Base-by-base conservation (phyloP, 352 stramenopile genomes). In the Phytopythium boreale region DNA sequence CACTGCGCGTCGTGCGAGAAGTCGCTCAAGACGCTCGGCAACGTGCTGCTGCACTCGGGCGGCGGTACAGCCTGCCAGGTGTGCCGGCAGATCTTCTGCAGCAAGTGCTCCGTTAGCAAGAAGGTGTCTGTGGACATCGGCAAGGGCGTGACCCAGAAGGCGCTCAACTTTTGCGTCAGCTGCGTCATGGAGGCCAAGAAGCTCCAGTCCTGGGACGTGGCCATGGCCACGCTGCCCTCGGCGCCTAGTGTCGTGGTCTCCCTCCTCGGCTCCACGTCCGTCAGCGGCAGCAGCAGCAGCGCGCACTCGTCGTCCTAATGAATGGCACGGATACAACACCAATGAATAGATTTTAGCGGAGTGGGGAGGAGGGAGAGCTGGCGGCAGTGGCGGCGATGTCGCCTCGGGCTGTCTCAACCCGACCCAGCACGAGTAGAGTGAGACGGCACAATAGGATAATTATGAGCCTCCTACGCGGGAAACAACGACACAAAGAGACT, bases 101-200 rank as follows among this genome's bases (percentile, higher is more conserved):
- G 70, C 55, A 82, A 81, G 59, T 90, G 80, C 60, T 74, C 71
- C 0, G 69, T 90, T 10, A 74, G 76, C 62, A 87, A 86, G 64
- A 70, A 71, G 26, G 44, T 79, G 39, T 65, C 65, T 8, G 62
- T 82, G 36, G 74, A 77, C 26, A 47, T 79, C 17, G 44, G 67
- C 19, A 76, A 76, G 34, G 74, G 73, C 1, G 69, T 79, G 36
- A 79, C 74, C 10, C 77, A 80, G 43, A 80, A 80, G 34, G 59
- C 64, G 47, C 70, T 90, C 24, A 63, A 75, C 15, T 92, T 90
- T 56, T 92, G 82, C 63, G 66, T 80, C 24, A 70, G 56, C 22
- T 91, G 82, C 70, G 75, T 88, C 8, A 44, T 88, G 4, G 83
- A 84, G 51, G 72, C 79, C 39, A 84, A 79, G 53, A 65, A 75